Conservation (phyloP, 768 basidiomycete genomes). For the Glaciozyma martinii region DNA sequence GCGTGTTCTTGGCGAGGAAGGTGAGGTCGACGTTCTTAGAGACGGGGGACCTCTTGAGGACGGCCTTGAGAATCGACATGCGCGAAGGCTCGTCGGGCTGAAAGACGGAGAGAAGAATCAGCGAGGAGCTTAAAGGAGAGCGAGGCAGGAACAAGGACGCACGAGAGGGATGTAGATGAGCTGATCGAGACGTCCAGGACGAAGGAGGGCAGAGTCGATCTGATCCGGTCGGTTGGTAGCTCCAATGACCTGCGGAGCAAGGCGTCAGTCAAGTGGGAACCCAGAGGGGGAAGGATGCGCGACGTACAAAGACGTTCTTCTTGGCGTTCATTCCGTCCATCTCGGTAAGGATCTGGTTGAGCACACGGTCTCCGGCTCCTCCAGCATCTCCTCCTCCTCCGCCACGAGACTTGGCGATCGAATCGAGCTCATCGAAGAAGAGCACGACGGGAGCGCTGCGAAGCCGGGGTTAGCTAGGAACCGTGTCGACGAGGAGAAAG, state of each 20-base stretch:
- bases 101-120: not conserved
- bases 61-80: slow-evolving; percentile 78
- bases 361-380: slow-evolving; percentile 93
- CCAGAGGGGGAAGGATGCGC: not conserved
- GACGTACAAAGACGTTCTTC: slow-evolving; percentile 58
- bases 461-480: not conserved
- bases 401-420: slow-evolving; percentile 95
- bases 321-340: slow-evolving; percentile 99
- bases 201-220: slow-evolving; percentile 83
- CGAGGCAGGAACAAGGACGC: not conserved
- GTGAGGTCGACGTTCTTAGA: slow-evolving; percentile 67
- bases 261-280: slow-evolving; percentile 56
- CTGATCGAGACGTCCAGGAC: slow-evolving; percentile 97
- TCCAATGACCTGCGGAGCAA: slow-evolving; percentile 51
- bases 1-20: slow-evolving; percentile 84
- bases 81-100: slow-evolving; percentile 82
- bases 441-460: slow-evolving; percentile 82
- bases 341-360: slow-evolving; percentile 94
- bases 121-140: not conserved
- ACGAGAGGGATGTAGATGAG: slow-evolving; percentile 92
- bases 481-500: not conserved
- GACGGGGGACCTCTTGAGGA: slow-evolving; percentile 85
- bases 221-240: slow-evolving; percentile 96
- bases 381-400: slow-evolving; percentile 76
- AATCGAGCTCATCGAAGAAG: slow-evolving; percentile 99